These are phyloP conservation scores for Mytilinidion resinicola DNA, from an alignment of 495 filamentous ascomycete genomes.

Conservation along the genomic window DNA sequence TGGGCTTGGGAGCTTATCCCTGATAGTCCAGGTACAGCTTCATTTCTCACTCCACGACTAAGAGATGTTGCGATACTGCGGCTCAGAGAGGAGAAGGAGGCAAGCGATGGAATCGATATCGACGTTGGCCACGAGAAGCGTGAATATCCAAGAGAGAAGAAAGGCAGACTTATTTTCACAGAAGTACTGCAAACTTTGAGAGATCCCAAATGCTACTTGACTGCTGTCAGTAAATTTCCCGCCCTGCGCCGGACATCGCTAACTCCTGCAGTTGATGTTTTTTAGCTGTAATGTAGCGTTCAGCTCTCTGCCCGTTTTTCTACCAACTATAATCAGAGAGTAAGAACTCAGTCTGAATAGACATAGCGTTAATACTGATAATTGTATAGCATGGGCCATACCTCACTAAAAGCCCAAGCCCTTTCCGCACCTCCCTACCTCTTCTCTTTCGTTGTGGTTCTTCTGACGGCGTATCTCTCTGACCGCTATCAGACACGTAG, in stretches of 20 bases:
- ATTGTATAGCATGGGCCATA: conserved; percentile 58
- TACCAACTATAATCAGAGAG: conserved; percentile 69
- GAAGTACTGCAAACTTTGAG: conserved; percentile 33
- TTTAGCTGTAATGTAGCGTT: conserved; percentile 63
- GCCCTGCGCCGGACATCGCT: conserved; percentile 8
- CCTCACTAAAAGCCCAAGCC: conserved; percentile 65
- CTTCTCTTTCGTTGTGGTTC: conserved; percentile 62
- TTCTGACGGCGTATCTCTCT: conserved; percentile 63
- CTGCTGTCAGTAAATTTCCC: conserved; percentile 31
- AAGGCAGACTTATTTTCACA: conserved; percentile 52
- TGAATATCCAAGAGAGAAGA: conserved; percentile 37
- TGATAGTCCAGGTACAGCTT: conserved; percentile 61
- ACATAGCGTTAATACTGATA: too few species aligned
- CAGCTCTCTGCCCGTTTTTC: conserved; percentile 76
- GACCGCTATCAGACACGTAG: conserved; percentile 68
- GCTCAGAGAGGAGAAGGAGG: conserved; percentile 52
- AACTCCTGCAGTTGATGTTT: conserved; percentile 46
- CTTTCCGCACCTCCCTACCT: conserved; percentile 80
- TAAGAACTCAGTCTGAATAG: neutral
- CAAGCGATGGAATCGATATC: conserved; percentile 52
- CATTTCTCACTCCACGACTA: conserved; percentile 65
- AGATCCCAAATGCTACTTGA: conserved; percentile 30
- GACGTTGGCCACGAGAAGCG: conserved; percentile 33
- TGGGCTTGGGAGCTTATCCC: conserved; percentile 65
- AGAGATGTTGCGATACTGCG: conserved; percentile 60